Base-by-base conservation (phyloP, 306 rosid species). In the Abrus precatorius region DNA sequence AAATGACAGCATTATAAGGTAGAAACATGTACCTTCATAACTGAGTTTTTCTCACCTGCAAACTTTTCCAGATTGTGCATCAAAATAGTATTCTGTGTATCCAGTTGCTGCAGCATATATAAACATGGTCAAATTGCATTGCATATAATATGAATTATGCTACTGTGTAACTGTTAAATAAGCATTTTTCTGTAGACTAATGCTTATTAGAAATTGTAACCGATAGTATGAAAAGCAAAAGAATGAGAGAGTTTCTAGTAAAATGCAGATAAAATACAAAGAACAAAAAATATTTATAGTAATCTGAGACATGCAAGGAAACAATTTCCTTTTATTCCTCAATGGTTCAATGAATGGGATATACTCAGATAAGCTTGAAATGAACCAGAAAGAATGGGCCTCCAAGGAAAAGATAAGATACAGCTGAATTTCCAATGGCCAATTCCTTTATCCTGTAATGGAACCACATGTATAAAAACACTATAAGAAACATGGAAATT, bases 331-430 rank as follows among this genome's bases (percentile, higher is more conserved):
- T 66, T n/a, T 67, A 52, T 33, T 36, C 54, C 29, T 48, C 28
- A 28, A 48, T 34, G 12, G 20, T 74, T 38, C 49, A 76, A 54
- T 7, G 60, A 57, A 49, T 71, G 63, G 47, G 49, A 70, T 60
- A 64, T 33, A 56, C 5, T 60, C 1, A 9, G 57, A 34, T 53
- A 70, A 66, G 61, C 32, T 52, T 66, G 32, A 75, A 63, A 62
- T 67, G 6, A 90, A 92, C 98, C 98, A 69, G 98, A 95, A 62
- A 95, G 97, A 88, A 95, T 93, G 2, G 99, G 97, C 83, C 89
- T 91, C 99, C 99, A 93, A 63, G 99, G 99, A 85, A 95, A 92
- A 52, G 94, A 81, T 80, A 95, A 78, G 75, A 88, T 65, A 65
- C 97, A 95, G 47, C 91, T 92, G 79, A 95, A 95, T 76, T 90